Conservation (phyloP, 129 eudicot genomes). For the Chrysanthemum seticuspe region DNA sequence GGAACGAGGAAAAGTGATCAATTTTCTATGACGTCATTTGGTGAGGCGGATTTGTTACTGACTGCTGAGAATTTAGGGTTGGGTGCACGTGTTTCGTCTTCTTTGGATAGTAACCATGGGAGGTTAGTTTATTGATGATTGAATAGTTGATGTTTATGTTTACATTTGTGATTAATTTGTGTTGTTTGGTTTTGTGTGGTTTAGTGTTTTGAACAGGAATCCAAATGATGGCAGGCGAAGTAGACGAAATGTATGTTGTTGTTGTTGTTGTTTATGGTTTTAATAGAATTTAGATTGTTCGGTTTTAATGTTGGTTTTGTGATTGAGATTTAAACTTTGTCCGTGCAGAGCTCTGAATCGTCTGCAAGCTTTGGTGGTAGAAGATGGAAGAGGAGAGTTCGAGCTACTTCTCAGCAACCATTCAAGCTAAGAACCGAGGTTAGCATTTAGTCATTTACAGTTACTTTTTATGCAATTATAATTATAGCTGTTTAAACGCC, state of each 20-base stretch:
- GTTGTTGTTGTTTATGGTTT: background rate
- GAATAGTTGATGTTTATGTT: background rate
- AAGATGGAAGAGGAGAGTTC: slow-evolving; percentile 53
- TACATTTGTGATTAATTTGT: slow-evolving; percentile 5
- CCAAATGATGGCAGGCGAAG: slow-evolving; percentile 63
- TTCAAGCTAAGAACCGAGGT: slow-evolving; percentile 96
- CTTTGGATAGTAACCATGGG: slow-evolving; percentile 64
- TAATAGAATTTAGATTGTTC: slow-evolving; percentile 7
- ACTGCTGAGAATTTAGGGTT: slow-evolving; percentile 82
- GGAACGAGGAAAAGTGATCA: slow-evolving; percentile 51
- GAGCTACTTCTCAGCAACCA: slow-evolving; percentile 67
- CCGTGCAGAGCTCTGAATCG: slow-evolving; percentile 67
- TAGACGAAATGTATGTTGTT: slow-evolving; percentile 69
- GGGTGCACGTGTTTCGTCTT: slow-evolving; percentile 53
- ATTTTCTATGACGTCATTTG: slow-evolving; percentile 38
- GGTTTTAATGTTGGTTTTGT: slow-evolving; percentile 1
- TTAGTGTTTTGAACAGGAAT: slow-evolving; percentile 44
- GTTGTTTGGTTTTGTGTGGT: slow-evolving; percentile 10
- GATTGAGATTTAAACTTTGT: background rate
- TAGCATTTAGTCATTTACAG: slow-evolving; percentile 24
- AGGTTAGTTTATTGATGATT: slow-evolving; percentile 47
- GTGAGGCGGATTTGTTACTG: slow-evolving; percentile 61
- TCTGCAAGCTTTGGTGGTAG: slow-evolving; percentile 53
- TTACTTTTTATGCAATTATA: background rate
- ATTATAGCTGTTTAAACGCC: background rate